phyloP scores from a whole-genome alignment of 2,329 filamentous ascomycete species.

The Metarhizium album region DNA sequence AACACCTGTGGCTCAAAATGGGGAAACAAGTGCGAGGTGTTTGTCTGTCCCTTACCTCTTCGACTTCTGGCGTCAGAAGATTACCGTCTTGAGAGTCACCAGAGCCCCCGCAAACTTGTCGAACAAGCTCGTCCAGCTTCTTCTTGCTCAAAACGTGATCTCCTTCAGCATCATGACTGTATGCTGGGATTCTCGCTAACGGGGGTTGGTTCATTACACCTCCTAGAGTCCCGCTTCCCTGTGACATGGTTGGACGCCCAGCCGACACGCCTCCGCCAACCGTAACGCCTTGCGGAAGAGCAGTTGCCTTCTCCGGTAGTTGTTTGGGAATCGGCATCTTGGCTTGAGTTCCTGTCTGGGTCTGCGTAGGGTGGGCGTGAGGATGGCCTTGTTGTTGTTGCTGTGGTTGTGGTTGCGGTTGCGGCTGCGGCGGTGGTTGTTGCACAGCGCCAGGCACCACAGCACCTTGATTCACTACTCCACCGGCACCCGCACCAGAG shows the following conservation, averaged over 20 bases:
- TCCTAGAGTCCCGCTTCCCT: slow-evolving; percentile 64
- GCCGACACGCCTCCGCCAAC: slow-evolving; percentile 52
- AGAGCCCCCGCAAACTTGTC: slow-evolving; percentile 79
- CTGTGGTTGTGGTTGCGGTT: slow-evolving; percentile 11
- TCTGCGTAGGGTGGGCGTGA: slow-evolving; percentile 39
- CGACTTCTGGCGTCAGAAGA: slow-evolving; percentile 78
- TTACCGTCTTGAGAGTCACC: slow-evolving; percentile 64
- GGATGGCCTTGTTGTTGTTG: slow-evolving; percentile 29
- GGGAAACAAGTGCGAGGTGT: neutral
- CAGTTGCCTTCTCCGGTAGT: slow-evolving; percentile 55
- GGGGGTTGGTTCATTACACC: slow-evolving; percentile 84
- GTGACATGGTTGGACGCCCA: slow-evolving; percentile 72
- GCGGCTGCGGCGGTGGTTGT: slow-evolving; percentile 18
- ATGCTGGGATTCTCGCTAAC: slow-evolving; percentile 68
- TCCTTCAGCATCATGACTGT: slow-evolving; percentile 81
- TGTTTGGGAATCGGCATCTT: slow-evolving; percentile 80
- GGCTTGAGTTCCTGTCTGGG: slow-evolving; percentile 31
- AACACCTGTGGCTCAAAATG: neutral
- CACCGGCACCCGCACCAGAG: slow-evolving; percentile 14
- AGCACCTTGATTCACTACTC: slow-evolving; percentile 20
- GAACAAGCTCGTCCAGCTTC: slow-evolving; percentile 89
- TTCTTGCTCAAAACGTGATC: slow-evolving; percentile 95
- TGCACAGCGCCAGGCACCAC: slow-evolving; percentile 21
- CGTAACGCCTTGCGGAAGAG: slow-evolving; percentile 61
- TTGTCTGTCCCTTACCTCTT: slow-evolving; percentile 58